These are phyloP conservation scores for Candida vaughaniae DNA, from an alignment of 805 yeast genomes.

Conservation along the genomic window DNA sequence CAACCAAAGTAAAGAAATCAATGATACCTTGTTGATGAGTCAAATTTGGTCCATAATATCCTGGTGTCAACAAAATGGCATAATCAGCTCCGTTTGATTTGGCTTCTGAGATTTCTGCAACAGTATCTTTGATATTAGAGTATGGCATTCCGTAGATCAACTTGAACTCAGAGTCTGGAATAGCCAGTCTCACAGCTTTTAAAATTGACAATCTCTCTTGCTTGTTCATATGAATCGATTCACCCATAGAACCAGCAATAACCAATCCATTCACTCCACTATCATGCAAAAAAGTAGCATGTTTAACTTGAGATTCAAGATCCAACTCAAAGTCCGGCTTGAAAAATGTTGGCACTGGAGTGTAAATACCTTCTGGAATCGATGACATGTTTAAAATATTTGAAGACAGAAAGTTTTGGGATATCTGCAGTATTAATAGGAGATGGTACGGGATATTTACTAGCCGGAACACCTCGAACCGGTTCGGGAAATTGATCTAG, in stretches of 20 bases:
- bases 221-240: conserved; percentile 31
- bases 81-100: conserved; percentile 33
- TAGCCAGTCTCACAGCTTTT: conserved; percentile 22
- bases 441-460: too few relatives aligned
- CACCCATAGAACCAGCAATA: conserved; percentile 42
- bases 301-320: conserved; percentile 29
- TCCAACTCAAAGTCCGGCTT: conserved; percentile 21
- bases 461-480: too few relatives aligned
- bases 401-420: neutral
- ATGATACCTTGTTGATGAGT: conserved; percentile 30
- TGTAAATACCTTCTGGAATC: conserved; percentile 22
- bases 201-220: conserved; percentile 27
- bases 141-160: conserved; percentile 32
- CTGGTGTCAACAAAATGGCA: conserved; percentile 31
- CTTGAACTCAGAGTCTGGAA: conserved; percentile 28
- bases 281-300: conserved; percentile 25
- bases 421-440: conserved; percentile 1
- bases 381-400: neutral
- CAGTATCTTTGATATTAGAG: conserved; percentile 24
- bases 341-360: conserved; percentile 33
- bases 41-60: conserved; percentile 32
- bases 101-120: conserved; percentile 23
- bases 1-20: conserved; percentile 29
- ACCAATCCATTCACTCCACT: conserved; percentile 34
- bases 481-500: too few relatives aligned